phyloP scores from a whole-genome alignment of 768 basidiomycete species.

The Podaxis sp. region DNA sequence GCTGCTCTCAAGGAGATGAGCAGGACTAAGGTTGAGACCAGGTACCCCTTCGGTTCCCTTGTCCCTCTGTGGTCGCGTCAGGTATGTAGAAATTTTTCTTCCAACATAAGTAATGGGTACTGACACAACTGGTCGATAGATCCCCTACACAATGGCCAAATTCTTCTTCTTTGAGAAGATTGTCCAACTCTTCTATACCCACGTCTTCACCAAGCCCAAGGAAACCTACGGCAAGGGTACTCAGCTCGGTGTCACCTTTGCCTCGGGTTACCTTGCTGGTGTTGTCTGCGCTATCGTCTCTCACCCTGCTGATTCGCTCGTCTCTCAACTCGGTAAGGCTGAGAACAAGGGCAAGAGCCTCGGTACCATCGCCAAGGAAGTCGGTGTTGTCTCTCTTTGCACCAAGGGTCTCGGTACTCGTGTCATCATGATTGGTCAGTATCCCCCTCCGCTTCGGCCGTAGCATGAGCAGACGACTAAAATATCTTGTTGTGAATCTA shows the following conservation, averaged over 20 bases:
- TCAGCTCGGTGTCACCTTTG: constrained; percentile 87
- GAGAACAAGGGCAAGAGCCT: constrained; percentile 78
- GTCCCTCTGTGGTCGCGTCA: constrained; percentile 89
- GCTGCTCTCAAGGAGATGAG: constrained; percentile 73
- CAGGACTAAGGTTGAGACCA: constrained; percentile 63
- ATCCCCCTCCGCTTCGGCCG: constrained; percentile 21
- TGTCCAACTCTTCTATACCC: constrained; percentile 83
- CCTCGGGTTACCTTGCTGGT: constrained; percentile 93
- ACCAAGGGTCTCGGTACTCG: constrained; percentile 88
- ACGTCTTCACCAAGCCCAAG: constrained; percentile 80
- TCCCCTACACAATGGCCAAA: constrained; percentile 99
- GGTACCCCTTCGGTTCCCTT: constrained; percentile 83
- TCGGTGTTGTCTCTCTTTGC: constrained; percentile 59
- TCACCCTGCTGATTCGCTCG: constrained; percentile 91
- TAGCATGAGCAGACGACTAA: background rate
- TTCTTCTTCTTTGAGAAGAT: constrained; percentile 96
- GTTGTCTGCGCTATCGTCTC: constrained; percentile 95
- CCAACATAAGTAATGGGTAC: background rate
- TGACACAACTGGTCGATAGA: constrained; percentile 40
- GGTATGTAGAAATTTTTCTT: constrained; percentile 31
- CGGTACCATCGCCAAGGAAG: constrained; percentile 69
- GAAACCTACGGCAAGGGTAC: constrained; percentile 76
- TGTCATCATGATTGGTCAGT: constrained; percentile 79
- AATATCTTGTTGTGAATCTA: constrained; percentile 18
- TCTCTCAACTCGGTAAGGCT: constrained; percentile 92